These are phyloP conservation scores for Colletotrichum kahawae DNA, from an alignment of 2,329 filamentous ascomycete species.

Conservation along the genomic window DNA sequence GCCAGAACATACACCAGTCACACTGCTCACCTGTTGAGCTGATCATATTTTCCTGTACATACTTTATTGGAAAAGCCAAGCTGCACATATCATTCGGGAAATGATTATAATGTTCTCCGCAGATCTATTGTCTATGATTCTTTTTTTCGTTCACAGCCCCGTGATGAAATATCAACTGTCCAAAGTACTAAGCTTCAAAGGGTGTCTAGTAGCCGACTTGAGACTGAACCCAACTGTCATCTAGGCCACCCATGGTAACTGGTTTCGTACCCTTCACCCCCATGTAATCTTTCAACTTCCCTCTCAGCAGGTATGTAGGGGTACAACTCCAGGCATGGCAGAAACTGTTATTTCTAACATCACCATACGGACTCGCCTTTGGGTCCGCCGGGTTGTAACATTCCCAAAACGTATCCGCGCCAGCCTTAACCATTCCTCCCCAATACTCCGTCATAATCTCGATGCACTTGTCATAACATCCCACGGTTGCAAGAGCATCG, in stretches of 20 bases:
- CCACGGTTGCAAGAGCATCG: slow-evolving; percentile 30
- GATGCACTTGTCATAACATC: slow-evolving; percentile 29
- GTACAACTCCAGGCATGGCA: slow-evolving; percentile 39
- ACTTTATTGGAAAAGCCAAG: not conserved
- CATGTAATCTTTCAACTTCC: slow-evolving; percentile 6
- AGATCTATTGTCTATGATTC: not conserved
- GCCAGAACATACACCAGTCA: not conserved
- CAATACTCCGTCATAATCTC: slow-evolving; percentile 35
- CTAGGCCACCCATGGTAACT: not conserved
- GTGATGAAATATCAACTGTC: not conserved
- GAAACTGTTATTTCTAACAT: slow-evolving; percentile 36
- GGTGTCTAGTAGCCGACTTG: not conserved
- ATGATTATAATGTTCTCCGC: not conserved
- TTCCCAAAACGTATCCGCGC: slow-evolving; percentile 39
- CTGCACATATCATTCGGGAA: slow-evolving; percentile 4
- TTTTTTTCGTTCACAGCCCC: not conserved
- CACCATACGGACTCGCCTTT: slow-evolving; percentile 33
- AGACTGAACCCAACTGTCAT: not conserved
- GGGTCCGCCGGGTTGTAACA: slow-evolving; percentile 32
- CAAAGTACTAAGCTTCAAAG: not conserved
- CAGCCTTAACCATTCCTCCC: slow-evolving; percentile 35
- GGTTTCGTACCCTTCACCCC: not conserved
- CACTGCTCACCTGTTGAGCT: not conserved
- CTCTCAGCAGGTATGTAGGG: slow-evolving; percentile 31
- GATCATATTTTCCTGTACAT: not conserved